phyloP scores from a whole-genome alignment of 805 yeast species.

The Clavispora santaluciae region DNA sequence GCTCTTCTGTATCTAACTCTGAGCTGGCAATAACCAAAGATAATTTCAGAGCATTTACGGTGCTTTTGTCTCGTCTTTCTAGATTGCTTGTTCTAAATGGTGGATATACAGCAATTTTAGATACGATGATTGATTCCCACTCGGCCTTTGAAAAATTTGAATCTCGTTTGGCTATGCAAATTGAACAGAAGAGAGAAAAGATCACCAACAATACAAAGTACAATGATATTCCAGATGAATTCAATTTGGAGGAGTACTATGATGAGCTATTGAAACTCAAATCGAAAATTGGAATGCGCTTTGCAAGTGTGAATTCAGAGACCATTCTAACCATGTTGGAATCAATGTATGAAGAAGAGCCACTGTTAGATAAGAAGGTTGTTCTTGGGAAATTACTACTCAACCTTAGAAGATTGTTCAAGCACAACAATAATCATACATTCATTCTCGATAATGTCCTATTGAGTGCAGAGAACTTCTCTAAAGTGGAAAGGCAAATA shows the following conservation, averaged over 20 bases:
- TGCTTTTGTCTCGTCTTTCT: constrained; percentile 6
- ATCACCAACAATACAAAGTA: constrained; percentile 12
- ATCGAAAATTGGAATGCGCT: constrained; percentile 15
- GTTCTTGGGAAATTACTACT: constrained; percentile 24
- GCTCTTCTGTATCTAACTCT: neutral
- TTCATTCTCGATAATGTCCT: constrained; percentile 34
- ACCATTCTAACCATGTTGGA: constrained; percentile 15
- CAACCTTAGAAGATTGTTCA: constrained; percentile 29
- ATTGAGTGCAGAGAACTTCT: constrained; percentile 23
- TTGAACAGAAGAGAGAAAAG: no score
- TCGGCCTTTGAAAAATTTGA: constrained; percentile 19
- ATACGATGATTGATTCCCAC: constrained; percentile 49
- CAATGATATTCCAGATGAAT: constrained; percentile 30
- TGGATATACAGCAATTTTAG: constrained; percentile 55
- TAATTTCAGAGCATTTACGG: constrained; percentile 3
- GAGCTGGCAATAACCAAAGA: constrained; percentile 1
- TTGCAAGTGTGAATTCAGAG: constrained; percentile 10
- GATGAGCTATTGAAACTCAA: constrained; percentile 26
- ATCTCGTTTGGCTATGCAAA: constrained; percentile 2
- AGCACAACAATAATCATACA: constrained; percentile 27
- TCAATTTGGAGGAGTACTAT: constrained; percentile 29
- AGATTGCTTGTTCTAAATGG: constrained; percentile 37
- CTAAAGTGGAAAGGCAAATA: constrained; percentile 14
- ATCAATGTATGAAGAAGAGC: constrained; percentile 13
- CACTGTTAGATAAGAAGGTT: constrained; percentile 15